Evolutionary conservation across 139 green algal species (phyloP).

Genomic region (Ettlia oleoabundans): DNA sequence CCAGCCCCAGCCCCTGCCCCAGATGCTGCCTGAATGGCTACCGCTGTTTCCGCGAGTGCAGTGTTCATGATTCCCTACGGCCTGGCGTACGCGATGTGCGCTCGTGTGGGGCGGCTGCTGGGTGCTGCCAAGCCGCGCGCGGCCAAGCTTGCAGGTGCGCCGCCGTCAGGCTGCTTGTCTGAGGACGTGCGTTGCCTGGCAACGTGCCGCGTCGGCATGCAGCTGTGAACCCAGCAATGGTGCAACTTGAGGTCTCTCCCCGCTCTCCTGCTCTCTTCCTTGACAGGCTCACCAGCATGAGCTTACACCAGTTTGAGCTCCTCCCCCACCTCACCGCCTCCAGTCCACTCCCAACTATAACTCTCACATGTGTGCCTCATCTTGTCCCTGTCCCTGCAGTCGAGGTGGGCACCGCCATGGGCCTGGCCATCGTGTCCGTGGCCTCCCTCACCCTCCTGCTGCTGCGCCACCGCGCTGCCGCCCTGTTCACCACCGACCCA

Average conservation of each 20-base stretch:
- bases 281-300: too few species aligned
- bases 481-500: background rate
- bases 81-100: conserved; percentile 18
- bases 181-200: background rate
- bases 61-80: conserved; percentile 28
- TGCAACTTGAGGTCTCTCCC: too few species aligned
- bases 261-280: background rate
- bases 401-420: conserved; percentile 10
- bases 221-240: too few species aligned
- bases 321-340: too few species aligned
- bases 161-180: background rate
- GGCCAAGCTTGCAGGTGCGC: conserved; percentile 18
- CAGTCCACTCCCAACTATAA: too few species aligned
- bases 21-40: too few species aligned
- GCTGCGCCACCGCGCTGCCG: background rate
- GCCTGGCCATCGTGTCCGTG: background rate
- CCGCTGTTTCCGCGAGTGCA: too few species aligned
- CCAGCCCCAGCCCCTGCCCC: too few species aligned
- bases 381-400: background rate
- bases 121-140: background rate
- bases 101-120: conserved; percentile 8
- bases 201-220: too few species aligned
- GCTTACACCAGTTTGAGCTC: too few species aligned
- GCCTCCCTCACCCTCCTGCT: background rate
- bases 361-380: too few species aligned